Evolutionary conservation across 2,329 filamentous ascomycete genomes (phyloP), one percentile per base, ranked within the genome.

Genomic region (Ascochyta clinopodiicola): DNA sequence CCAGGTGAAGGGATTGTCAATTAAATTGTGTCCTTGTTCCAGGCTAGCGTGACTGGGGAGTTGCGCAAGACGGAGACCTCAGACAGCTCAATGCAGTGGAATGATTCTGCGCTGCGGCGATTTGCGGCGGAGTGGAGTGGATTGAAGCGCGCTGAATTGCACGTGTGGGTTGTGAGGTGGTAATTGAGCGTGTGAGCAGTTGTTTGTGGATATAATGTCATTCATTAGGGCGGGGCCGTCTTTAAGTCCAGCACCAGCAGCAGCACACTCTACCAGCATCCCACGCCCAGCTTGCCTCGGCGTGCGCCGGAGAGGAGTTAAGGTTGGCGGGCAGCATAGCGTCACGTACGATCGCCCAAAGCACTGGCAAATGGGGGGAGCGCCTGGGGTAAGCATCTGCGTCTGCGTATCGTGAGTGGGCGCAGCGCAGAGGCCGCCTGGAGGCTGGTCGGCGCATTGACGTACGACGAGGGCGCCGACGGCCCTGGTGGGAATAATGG

Each of bases 1-100:
- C 67, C 65, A 66, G 58, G 22, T 39, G 45, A 59, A 64, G 51
- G 46, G 52, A 56, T 56, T 56, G 52, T 51, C 43, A 55, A 64
- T 66, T 45, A 57, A 61, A 69, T 64, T 56, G 53, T 56, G 61
- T 57, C 46, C 55, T 55, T 54, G 53, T 52, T 54, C 47, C 34
- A 31, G 21, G 47, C 29, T 48, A 52, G 54, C 54, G 54, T 51
- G 47, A 17, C 40, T 21, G 42, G 48, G 48, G 34, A 47, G 34
- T 25, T 51, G 46, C 46, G 42, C 52, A 9, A 42, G 21, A 4
- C 27, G 12, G 24, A 24, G 22, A 32, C 37, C 19, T 15, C 43
- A 8, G 24, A 34, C 34, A 43, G 36, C 27, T 17, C 17, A 17
- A 17, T 17, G 17, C 17, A 17, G 31, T 24, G 36, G 19, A 42